These are phyloP conservation scores for Naganishia antarctica DNA, from an alignment of 768 basidiomycete genomes.

Conservation along the genomic window DNA sequence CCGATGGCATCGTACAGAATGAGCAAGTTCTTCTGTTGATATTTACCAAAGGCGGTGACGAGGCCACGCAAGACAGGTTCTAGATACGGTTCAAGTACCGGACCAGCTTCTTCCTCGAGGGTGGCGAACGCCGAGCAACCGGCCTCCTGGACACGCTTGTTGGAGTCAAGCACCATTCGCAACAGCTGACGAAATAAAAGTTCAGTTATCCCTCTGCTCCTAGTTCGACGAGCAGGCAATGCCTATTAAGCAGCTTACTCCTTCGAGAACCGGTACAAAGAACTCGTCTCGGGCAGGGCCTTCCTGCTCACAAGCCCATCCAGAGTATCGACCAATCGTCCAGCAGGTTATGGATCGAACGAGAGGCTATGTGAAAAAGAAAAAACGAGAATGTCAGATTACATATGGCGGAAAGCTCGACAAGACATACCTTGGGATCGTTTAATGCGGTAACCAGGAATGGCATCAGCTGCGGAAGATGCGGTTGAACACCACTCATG, in stretches of 20 bases:
- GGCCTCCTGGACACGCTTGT: slow-evolving; percentile 98
- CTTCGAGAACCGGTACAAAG: slow-evolving; percentile 98
- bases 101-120: slow-evolving; percentile 92
- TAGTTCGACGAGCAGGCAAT: background rate
- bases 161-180: slow-evolving; percentile 93
- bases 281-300: slow-evolving; percentile 81
- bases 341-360: slow-evolving; percentile 98
- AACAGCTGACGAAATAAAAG: slow-evolving; percentile 61
- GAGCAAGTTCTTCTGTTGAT: slow-evolving; percentile 98
- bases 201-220: background rate
- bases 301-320: slow-evolving; percentile 71
- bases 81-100: slow-evolving; percentile 82
- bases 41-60: slow-evolving; percentile 93
- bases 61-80: slow-evolving; percentile 92
- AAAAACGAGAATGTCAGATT: background rate
- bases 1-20: slow-evolving; percentile 99
- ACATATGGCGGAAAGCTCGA: background rate
- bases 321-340: slow-evolving; percentile 97
- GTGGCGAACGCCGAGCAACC: slow-evolving; percentile 99
- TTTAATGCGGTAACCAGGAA: slow-evolving; percentile 85
- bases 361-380: slow-evolving; percentile 62
- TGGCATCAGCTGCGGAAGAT: slow-evolving; percentile 85
- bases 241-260: slow-evolving; percentile 56
- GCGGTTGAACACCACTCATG: slow-evolving; percentile 90
- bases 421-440: slow-evolving; percentile 70